Base-by-base conservation (phyloP, 2,329 filamentous ascomycete species). In the Pseudogymnoascus sp. region DNA sequence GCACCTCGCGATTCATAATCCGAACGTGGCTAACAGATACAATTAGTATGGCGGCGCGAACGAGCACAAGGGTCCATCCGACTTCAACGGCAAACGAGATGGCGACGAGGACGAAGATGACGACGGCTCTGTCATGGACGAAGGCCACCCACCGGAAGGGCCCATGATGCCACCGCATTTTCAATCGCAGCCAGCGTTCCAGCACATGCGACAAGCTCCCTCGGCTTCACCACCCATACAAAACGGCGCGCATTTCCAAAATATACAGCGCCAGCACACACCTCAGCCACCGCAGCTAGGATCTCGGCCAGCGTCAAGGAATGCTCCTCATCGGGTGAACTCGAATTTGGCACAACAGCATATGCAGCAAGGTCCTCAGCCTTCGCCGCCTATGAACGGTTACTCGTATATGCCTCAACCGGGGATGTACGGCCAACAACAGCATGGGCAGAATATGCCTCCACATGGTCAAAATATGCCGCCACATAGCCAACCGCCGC, bases 1-100 rank as follows among this genome's bases (percentile, higher is more conserved):
- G 60, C 19, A 35, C 42, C 65, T 60, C 56, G 63, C 53, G 16
- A 64, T 26, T 19, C 2, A 29, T 21, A 24, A 40, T 38, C n/a
- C 35, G 56, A 64, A 33, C 63, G 61, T 68, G 59, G 59, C 71
- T 72, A 61, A 73, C 59, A 59, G 16, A 62, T 33, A 47, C 47
- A 42, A 47, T 61, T 74, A 97, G 92, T 96, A 96, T 80, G 92
- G 92, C 71, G 88, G 86, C 64, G 88, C 93, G 50, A 96, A 95
- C 76, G 95, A 99, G 76, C 93, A 97, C 78, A 99, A 97, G 78
- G 93, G 93, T 1, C 95, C 95, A 0, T 83, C 84, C 62, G 95
- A 99, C 76, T 99, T 96, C 77, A 90, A 88, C 72, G 91, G 91
- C 68, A 88, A 88, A 75, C 81, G 81, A 64, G 84, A 83, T 65